A percentile compares a stretch with the other conserved stretches of the same genome.
These are phyloP conservation scores for Tetrapyrgos nigripes DNA, from an alignment of 1,284 basidiomycete genomes.

Conservation along the genomic window DNA sequence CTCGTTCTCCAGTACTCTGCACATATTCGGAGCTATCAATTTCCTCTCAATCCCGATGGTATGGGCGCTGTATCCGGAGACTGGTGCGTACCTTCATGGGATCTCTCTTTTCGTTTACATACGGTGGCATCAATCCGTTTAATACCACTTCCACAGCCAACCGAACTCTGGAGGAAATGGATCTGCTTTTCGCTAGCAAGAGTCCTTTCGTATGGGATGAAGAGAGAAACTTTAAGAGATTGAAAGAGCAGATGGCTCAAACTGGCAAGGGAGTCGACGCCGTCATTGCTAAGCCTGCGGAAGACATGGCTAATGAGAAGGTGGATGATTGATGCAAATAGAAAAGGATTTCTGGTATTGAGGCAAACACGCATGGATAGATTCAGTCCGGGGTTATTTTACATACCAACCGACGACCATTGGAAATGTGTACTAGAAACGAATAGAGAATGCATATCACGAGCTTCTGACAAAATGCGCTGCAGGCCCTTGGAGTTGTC, in stretches of 20 bases:
- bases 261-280: constrained; percentile 14
- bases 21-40: constrained; percentile 54
- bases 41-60: constrained; percentile 55
- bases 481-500: constrained; percentile 30
- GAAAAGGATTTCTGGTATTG: not conserved
- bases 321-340: not conserved
- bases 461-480: constrained; percentile 36
- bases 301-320: not conserved
- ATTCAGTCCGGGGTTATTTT: too few relatives aligned
- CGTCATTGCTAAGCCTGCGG: constrained; percentile 6
- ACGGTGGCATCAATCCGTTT: not conserved
- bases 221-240: constrained; percentile 38
- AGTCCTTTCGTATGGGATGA: constrained; percentile 55
- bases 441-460: too few relatives aligned
- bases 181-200: constrained; percentile 51
- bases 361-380: too few relatives aligned
- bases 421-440: too few relatives aligned
- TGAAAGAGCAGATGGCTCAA: constrained; percentile 26
- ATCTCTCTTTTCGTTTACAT: constrained; percentile 2
- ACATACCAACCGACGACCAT: too few relatives aligned
- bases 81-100: not conserved
- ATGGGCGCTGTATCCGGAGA: constrained; percentile 57
- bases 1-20: constrained; percentile 37
- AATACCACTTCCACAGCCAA: constrained; percentile 43
- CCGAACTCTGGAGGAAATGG: constrained; percentile 58